A percentile compares a stretch with the other conserved stretches of the same genome.
Conservation (phyloP, 805 yeast genomes). For the Wickerhamiella allomyrinae region DNA sequence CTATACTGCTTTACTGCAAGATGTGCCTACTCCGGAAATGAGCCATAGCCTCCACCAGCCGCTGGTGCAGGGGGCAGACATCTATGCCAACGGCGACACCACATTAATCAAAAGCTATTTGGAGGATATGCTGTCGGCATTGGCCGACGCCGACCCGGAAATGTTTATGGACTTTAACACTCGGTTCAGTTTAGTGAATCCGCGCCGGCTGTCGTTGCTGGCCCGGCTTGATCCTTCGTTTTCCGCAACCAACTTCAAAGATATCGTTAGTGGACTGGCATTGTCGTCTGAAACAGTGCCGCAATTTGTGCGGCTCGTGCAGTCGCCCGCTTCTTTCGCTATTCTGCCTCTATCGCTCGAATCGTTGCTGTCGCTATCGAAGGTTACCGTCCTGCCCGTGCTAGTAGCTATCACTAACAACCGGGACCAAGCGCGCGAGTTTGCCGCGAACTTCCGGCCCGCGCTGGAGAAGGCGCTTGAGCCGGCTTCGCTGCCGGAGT, state of each 20-base stretch:
- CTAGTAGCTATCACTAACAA: neutral
- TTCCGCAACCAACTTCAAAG: constrained; percentile 6
- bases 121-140: constrained; percentile 2
- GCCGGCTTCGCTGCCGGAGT: neutral
- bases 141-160: constrained; percentile 3
- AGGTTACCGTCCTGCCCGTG: neutral
- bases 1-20: constrained; percentile 7
- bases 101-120: neutral
- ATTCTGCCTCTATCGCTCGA: constrained; percentile 8
- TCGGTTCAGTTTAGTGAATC: constrained; percentile 6
- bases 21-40: neutral
- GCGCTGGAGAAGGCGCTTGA: neutral
- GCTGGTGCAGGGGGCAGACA: neutral
- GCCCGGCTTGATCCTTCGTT: constrained; percentile 7
- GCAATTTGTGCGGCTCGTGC: constrained; percentile 12
- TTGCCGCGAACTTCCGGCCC: neutral
- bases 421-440: neutral
- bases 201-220: constrained; percentile 7
- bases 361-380: constrained; percentile 6
- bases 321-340: constrained; percentile 5
- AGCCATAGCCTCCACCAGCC: neutral
- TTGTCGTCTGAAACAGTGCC: constrained; percentile 6
- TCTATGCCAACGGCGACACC: neutral
- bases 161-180: constrained; percentile 12
- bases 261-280: constrained; percentile 6